Conservation (phyloP, 1,284 basidiomycete genomes). For the Trichosporon coremiiforme region DNA sequence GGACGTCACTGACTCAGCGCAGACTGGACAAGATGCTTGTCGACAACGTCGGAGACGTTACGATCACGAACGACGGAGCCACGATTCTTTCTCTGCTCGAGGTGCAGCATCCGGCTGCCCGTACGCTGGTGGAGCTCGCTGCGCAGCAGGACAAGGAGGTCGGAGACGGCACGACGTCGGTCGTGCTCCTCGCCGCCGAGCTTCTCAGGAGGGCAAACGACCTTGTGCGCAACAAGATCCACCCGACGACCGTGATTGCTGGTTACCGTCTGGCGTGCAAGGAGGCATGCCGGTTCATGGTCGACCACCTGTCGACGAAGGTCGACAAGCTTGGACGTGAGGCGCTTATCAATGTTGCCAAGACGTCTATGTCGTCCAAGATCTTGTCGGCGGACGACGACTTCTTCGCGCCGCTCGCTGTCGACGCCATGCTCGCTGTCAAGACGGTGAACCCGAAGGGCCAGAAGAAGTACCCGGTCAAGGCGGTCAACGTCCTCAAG, state of each 20-base stretch:
- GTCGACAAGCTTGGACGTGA: constrained; percentile 90
- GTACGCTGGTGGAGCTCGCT: constrained; percentile 96
- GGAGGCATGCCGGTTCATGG: constrained; percentile 98
- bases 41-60: constrained; percentile 99
- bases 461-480: constrained; percentile 98
- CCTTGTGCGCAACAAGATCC: constrained; percentile 96
- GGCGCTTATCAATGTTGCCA: constrained; percentile 92
- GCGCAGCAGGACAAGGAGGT: constrained; percentile 99
- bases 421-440: constrained; percentile 98
- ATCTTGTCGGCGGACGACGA: constrained; percentile 98
- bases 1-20: constrained; percentile 10
- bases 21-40: constrained; percentile 96
- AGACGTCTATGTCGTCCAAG: constrained; percentile 99
- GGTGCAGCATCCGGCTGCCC: constrained; percentile 88
- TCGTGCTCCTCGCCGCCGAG: constrained; percentile 96
- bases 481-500: constrained; percentile 99
- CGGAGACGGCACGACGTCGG: constrained; percentile 98
- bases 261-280: constrained; percentile 93
- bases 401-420: constrained; percentile 96
- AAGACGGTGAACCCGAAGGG: constrained; percentile 92
- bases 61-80: constrained; percentile 98
- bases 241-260: constrained; percentile 99
- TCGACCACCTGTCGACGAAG: constrained; percentile 94
- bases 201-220: constrained; percentile 94
- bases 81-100: constrained; percentile 92